Percentiles rank a stretch among this genome's conserved stretches.
Evolutionary conservation across 495 filamentous ascomycete species (phyloP).

Genomic region (Schizothecium vesticola): DNA sequence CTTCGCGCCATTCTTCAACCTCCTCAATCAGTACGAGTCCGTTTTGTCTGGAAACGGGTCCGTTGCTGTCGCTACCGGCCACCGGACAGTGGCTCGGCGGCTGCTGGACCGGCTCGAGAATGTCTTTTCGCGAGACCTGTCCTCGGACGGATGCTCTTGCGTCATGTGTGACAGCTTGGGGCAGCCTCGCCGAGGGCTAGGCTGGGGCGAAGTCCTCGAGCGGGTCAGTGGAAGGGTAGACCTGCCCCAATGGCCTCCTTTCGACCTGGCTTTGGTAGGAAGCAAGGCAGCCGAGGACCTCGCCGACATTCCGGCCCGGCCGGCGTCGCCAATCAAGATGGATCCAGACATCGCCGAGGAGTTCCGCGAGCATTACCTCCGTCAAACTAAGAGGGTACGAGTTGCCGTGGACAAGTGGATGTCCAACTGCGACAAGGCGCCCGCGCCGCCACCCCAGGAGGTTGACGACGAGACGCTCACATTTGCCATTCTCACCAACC

Average conservation of each 20-base stretch:
- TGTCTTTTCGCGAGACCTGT: constrained; percentile 88
- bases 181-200: constrained; percentile 63
- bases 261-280: constrained; percentile 63
- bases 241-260: constrained; percentile 82
- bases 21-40: constrained; percentile 78
- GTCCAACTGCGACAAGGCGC: constrained; percentile 62
- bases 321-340: constrained; percentile 67
- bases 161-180: constrained; percentile 64
- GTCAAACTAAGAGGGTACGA: constrained; percentile 82
- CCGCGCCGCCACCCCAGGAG: constrained; percentile 69
- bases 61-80: constrained; percentile 91
- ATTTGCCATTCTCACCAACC: constrained; percentile 86
- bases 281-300: constrained; percentile 46
- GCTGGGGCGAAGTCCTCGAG: constrained; percentile 95
- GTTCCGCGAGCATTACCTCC: constrained; percentile 80
- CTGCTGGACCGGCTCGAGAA: constrained; percentile 89
- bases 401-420: constrained; percentile 83
- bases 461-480: constrained; percentile 88
- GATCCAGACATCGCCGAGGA: constrained; percentile 91
- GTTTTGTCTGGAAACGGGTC: constrained; percentile 81
- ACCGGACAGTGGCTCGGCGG: constrained; percentile 86
- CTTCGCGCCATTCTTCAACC: constrained; percentile 71
- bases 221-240: constrained; percentile 81
- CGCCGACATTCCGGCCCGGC: constrained; percentile 39
- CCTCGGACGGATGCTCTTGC: constrained; percentile 69